Conservation (phyloP, 176 grass and related monocot species). For the Ensete glaucum region DNA sequence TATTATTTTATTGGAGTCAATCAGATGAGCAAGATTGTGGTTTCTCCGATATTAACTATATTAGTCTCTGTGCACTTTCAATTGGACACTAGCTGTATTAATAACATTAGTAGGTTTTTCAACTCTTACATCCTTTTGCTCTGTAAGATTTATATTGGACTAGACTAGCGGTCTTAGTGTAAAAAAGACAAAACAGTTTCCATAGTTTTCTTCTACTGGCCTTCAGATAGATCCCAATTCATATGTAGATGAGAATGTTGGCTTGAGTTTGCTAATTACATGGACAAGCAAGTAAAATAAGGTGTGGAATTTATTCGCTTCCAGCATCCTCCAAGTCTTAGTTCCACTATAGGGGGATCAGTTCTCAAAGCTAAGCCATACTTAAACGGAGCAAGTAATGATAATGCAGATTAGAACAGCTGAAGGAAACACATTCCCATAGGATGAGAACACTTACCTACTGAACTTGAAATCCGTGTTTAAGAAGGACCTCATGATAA, state of each 20-base stretch:
- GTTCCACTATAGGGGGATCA: conserved; percentile 85
- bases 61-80: no score
- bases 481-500: conserved; percentile 87
- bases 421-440: conserved; percentile 84
- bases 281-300: conserved; percentile 87
- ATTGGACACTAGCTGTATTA: no score
- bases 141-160: no score
- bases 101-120: no score
- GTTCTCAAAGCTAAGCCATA: conserved; percentile 94
- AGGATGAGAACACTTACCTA: conserved; percentile 96
- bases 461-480: conserved; percentile 81
- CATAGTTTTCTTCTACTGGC: conserved; percentile 82
- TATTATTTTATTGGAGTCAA: no score
- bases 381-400: conserved; percentile 89
- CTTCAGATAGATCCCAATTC: conserved; percentile 90
- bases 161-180: no score
- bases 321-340: conserved; percentile 87
- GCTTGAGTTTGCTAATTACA: conserved; percentile 83
- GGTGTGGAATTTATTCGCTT: conserved; percentile 86
- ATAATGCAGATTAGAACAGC: conserved; percentile 79
- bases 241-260: conserved; percentile 89
- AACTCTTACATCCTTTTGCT: no score
- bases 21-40: no score
- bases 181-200: conserved; percentile 27
- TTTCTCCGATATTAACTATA: no score